Base-by-base conservation (phyloP, 306 rosid genomes). In the Quercus cerris region DNA sequence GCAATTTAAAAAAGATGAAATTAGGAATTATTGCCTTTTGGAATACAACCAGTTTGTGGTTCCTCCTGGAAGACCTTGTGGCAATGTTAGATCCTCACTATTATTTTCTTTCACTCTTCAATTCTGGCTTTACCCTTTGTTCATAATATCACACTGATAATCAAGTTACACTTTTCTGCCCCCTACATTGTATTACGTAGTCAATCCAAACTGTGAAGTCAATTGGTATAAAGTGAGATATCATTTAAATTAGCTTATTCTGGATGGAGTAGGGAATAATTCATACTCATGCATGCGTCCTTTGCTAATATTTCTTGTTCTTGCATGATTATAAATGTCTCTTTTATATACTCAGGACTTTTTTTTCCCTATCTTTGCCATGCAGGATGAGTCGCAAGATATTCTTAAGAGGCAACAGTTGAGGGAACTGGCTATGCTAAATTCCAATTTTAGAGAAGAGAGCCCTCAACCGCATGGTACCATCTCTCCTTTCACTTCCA, bases 371-470 rank as follows among this genome's bases (percentile, higher is more conserved):
- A 33, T 70, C 72, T 76, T 82, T 57, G 66, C 71, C 78, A 25
- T 80, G 81, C 88, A 92, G 97, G 97, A 92, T 61, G 97, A 92
- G 83, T 90, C 94, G 19, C 93, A 92, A 9, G 97, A 92, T 81
- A 74, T 88, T 46, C 89, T 84, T 79, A 92, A 92, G 88, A 92
- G 91, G 66, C 94, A 87, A 71, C 91, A 87, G 61, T 83, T 87
- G 31, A 85, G 91, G 76, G 91, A 87, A 62, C 88, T 83, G 56
- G 91, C 91, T 54, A 78, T 87, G 85, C 85, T 85, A 5, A 85
- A 87, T 75, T 87, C 89, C 80, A 87, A 87, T 67, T 87, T 78
- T 22, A 85, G 91, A 85, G 91, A 87, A 80, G 91, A 85, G 61
- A 87, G 91, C 77, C 91, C 89, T 75, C 88, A 87, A 83, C 71